phyloP scores from a whole-genome alignment of 805 yeast genomes.

The Candida tibetensis region DNA sequence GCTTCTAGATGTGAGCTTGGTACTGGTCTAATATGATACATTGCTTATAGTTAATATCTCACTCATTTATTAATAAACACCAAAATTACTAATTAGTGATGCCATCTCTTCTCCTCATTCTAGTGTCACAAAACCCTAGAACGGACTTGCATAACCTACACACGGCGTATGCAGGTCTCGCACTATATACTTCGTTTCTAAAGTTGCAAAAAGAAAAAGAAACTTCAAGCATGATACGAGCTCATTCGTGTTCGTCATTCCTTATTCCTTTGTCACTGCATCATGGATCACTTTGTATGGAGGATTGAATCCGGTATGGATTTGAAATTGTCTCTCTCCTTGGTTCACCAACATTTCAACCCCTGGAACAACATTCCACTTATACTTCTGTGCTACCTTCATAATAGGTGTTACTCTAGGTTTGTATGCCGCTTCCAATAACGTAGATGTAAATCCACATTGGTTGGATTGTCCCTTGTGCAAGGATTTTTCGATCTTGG shows the following conservation, averaged over 20 bases:
- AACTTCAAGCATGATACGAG: no score
- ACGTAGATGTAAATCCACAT: slow-evolving; percentile 47
- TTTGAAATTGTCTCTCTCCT: slow-evolving; percentile 81
- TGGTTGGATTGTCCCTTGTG: slow-evolving; percentile 33
- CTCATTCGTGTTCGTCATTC: no score
- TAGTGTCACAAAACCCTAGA: background rate
- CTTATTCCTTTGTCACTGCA: slow-evolving; percentile 55
- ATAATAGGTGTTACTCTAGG: slow-evolving; percentile 85
- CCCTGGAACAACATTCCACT: slow-evolving; percentile 88
- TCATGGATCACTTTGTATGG: slow-evolving; percentile 60
- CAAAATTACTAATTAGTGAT: background rate
- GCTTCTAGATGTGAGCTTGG: no score
- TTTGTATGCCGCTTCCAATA: slow-evolving; percentile 93
- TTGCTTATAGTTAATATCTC: background rate
- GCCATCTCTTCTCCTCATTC: background rate
- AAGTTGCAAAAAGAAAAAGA: no score
- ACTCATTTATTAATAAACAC: background rate
- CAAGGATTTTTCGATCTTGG: slow-evolving; percentile 48
- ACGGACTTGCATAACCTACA: no score
- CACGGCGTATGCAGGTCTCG: no score
- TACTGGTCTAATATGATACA: background rate
- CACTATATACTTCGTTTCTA: no score
- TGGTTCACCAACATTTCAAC: slow-evolving; percentile 90
- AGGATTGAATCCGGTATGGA: slow-evolving; percentile 68
- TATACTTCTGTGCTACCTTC: slow-evolving; percentile 62